phyloP scores from a whole-genome alignment of 2,329 filamentous ascomycete species.

The Fusarium coicis region DNA sequence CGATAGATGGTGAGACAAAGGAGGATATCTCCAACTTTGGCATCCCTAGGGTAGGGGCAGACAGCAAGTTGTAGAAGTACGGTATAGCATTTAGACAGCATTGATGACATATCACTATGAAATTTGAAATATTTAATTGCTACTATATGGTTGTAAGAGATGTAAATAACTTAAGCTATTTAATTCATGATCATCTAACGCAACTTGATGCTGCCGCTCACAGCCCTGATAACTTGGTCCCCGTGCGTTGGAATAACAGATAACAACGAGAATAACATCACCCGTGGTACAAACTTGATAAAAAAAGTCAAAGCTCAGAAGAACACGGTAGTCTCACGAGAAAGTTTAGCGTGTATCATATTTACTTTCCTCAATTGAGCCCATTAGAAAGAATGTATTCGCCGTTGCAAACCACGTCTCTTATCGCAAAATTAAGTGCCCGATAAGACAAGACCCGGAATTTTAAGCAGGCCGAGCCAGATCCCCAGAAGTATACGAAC shows the following conservation, averaged over 20 bases:
- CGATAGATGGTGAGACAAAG: conserved; percentile 35
- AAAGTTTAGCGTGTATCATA: rapidly evolving
- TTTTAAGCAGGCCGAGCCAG: conserved; percentile 9
- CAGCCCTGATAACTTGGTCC: too few relatives aligned
- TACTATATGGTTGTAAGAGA: too few relatives aligned
- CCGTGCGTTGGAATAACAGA: too few relatives aligned
- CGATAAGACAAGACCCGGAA: neutral
- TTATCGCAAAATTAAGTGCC: neutral
- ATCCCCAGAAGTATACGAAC: conserved; percentile 61
- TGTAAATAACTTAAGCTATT: rapidly evolving
- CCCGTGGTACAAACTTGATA: rapidly evolving
- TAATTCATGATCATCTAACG: rapidly evolving
- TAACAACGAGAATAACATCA: neutral
- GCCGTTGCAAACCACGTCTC: neutral
- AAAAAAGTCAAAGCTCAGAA: neutral
- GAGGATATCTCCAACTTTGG: conserved; percentile 23
- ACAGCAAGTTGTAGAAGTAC: neutral
- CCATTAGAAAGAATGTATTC: neutral
- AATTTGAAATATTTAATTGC: rapidly evolving
- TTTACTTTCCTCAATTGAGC: too few relatives aligned
- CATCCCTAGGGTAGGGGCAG: neutral
- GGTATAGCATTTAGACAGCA: neutral
- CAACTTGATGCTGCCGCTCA: too few relatives aligned
- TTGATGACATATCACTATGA: neutral
- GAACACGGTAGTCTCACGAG: rapidly evolving